These are phyloP conservation scores for Lactarius akahatsu DNA, from an alignment of 768 basidiomycete genomes.

Conservation along the genomic window DNA sequence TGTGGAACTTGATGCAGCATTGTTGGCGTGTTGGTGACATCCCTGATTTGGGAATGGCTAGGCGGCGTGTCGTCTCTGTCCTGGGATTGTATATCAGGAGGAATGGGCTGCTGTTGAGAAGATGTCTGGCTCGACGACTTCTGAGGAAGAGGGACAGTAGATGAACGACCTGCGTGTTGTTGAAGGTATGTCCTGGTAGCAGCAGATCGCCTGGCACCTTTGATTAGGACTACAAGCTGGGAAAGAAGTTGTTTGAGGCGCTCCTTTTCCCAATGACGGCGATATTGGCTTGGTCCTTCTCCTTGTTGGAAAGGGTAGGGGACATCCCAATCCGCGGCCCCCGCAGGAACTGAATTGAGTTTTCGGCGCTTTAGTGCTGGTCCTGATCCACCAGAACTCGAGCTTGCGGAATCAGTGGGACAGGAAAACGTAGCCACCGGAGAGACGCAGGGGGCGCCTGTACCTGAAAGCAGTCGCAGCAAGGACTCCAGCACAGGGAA, in stretches of 20 bases:
- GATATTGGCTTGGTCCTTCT: slow-evolving; percentile 69
- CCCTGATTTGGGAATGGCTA: slow-evolving; percentile 7
- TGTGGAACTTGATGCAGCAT: slow-evolving; percentile 4
- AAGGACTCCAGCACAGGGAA: slow-evolving; percentile 65
- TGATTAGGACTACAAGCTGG: slow-evolving; percentile 61
- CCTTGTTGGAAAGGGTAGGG: slow-evolving; percentile 74
- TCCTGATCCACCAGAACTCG: slow-evolving; percentile 12
- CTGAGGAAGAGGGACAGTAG: neutral
- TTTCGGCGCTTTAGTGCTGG: slow-evolving; percentile 58
- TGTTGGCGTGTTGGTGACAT: slow-evolving; percentile 3
- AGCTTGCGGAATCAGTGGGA: slow-evolving; percentile 6
- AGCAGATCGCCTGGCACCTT: slow-evolving; percentile 59
- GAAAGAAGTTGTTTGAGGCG: slow-evolving; percentile 60
- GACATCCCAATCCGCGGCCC: slow-evolving; percentile 79
- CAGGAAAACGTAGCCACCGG: slow-evolving; percentile 5
- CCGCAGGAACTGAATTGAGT: slow-evolving; percentile 68
- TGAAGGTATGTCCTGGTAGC: slow-evolving; percentile 50
- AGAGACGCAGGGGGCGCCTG: slow-evolving; percentile 24
- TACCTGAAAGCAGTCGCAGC: slow-evolving; percentile 53
- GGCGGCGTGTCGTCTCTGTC: slow-evolving; percentile 6
- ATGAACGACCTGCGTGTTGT: slow-evolving; percentile 31
- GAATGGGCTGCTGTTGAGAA: slow-evolving; percentile 7
- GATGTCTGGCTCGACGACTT: neutral
- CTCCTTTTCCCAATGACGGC: slow-evolving; percentile 60
- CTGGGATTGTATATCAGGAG: neutral